phyloP scores from a whole-genome alignment of 306 rosid species.

The Cajanus cajan region DNA sequence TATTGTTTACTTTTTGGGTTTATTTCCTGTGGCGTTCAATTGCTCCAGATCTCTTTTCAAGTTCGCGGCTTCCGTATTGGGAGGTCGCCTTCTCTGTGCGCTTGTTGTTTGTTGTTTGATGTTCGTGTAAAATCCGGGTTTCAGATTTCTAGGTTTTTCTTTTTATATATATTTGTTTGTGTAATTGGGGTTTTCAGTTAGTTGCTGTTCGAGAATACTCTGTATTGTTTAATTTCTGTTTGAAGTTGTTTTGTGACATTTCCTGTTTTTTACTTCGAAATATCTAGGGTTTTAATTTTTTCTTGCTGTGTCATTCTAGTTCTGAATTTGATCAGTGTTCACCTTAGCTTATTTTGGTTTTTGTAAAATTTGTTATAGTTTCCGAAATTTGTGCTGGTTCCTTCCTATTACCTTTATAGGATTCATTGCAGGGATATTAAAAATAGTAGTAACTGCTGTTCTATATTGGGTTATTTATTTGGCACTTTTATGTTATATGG shows the following conservation, averaged over 20 bases:
- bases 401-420: background rate
- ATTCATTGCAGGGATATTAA: background rate
- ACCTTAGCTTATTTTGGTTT: too few relatives aligned
- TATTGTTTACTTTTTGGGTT: background rate
- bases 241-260: background rate
- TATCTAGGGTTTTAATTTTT: conserved; percentile 14
- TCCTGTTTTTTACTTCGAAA: background rate
- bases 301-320: background rate
- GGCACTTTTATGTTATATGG: background rate
- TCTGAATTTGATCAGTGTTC: background rate
- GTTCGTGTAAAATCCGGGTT: background rate
- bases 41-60: conserved; percentile 39
- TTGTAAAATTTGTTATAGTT: background rate
- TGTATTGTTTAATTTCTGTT: background rate
- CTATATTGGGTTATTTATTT: background rate
- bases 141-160: background rate
- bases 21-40: conserved; percentile 30
- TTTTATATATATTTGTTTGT: background rate
- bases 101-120: background rate
- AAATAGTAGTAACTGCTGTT: background rate
- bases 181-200: background rate
- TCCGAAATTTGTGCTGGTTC: background rate
- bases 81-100: background rate
- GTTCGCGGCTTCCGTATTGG: conserved; percentile 5
- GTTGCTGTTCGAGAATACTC: background rate